Base-by-base conservation (phyloP, 1,284 basidiomycete species). In the Athelia sp. region DNA sequence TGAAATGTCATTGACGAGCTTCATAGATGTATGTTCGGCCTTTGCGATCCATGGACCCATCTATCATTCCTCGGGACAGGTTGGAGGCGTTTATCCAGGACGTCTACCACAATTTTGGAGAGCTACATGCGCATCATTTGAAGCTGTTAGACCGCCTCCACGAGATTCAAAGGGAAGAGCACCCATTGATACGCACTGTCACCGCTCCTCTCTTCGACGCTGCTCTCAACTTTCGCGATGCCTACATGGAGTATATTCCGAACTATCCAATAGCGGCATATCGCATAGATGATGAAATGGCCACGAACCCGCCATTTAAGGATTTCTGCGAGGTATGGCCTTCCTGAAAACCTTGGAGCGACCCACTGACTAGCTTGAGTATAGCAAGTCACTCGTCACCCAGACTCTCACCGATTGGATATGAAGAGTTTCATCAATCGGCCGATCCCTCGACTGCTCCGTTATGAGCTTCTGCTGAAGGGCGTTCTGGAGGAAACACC, bases 231-330 rank as follows among this genome's bases (percentile, higher is more conserved):
- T 98, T 96, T 79, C 81, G 89, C 11, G 89, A 94, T 46, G 90
- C 90, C 14, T 99, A 99, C 66, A 82, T 92, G 76, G 84, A 91
- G 58, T 98, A 97, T 60, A 87, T 94, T 42, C 87, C 92, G 4
- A 89, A 95, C 67, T 97, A 97, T 63, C 95, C 96, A 1, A 90
- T 97, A 49, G 94, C 95, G 3, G 90, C 89, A 32, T 93, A 92
- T 63, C 78, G 89, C 50, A 88, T 98, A 50, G 91, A 94, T 50
- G 87, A 94, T 45, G 96, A 98, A 71, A 84, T 85, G 70, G 78
- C 73, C 22, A 83, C 74, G 49, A 99, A 98, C 62, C 73, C 76
- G 0, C 71, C 76, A 3, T 98, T 99, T 71, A 86, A 81, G 54
- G 68, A 72, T 0, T 96, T 98, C 62, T 78, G 93, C 3, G 89